Evolutionary conservation across 2,329 filamentous ascomycete genomes (phyloP), one percentile per base, ranked within the genome.

Genomic region (Calonectria naviculata): DNA sequence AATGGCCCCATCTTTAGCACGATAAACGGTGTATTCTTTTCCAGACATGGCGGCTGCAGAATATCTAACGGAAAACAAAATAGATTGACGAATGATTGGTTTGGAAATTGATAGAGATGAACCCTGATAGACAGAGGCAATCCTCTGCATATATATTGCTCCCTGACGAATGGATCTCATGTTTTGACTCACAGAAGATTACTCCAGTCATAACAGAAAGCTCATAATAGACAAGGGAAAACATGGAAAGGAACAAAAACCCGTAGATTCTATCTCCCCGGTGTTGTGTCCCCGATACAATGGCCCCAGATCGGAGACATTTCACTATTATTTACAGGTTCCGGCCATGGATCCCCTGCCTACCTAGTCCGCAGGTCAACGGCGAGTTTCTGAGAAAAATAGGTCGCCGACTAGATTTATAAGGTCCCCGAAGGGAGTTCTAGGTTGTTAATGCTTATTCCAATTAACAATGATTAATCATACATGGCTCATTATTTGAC

Each of bases 1-100:
- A 12, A 66, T 4, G 19, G 29, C 62, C 8, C 70, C 67, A 44
- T 65, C 42, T 5, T 46, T 42, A 6, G 64, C 36, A 17, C 65
- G 52, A 41, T 71, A 68, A 15, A 71, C 46, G 19, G 70, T 71
- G 38, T 68, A 65, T 34, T 56, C 49, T 21, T 60, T 70, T 31
- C 61, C 67, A 26, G 54, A 10, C 46, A 52, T 52, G 5, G 26
- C 8, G 26, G 4, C 31, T n/a, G 46, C 7, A 46, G 8, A 10
- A 46, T 46, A 10, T 12, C 42, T 46, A 4, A 4, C 13, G 5
- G n/a, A 13, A 46, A 46, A 10, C 5, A 21, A 21, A 13, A 10
- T 21, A 7, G 15, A 29, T 31, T 52, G 26, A 5, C 26, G 17
- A 28, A 29, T 19, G 24, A 17, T 13, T 19, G 46, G 24, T 9